phyloP scores from a whole-genome alignment of 2,329 filamentous ascomycete species.

The Paraphoma chrysanthemicola region DNA sequence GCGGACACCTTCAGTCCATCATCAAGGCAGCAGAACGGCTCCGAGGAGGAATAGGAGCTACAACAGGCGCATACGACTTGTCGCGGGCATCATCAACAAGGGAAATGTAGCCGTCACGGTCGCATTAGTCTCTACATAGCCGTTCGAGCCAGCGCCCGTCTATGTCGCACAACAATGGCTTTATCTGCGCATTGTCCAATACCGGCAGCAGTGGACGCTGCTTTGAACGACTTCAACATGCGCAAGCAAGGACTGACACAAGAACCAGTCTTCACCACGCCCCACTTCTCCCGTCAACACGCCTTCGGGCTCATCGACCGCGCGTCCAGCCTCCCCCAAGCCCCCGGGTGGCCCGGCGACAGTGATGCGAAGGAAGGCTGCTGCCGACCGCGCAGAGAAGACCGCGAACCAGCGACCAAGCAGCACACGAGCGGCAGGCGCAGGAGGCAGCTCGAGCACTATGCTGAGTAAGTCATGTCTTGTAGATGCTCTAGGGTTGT shows the following conservation, averaged over 20 bases:
- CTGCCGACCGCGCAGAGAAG: conserved; percentile 97
- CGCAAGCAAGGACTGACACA: too few relatives aligned
- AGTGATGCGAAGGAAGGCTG: conserved; percentile 91
- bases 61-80: neutral
- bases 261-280: conserved; percentile 30
- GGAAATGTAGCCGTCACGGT: neutral
- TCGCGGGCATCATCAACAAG: neutral
- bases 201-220: too few relatives aligned
- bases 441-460: conserved; percentile 94
- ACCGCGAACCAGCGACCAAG: conserved; percentile 90
- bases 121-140: neutral
- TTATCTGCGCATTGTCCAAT: neutral
- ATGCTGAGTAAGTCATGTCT: conserved; percentile 81
- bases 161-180: neutral
- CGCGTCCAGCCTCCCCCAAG: conserved; percentile 83
- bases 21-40: neutral
- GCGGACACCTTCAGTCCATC: neutral
- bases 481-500: neutral
- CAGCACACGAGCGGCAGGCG: conserved; percentile 91
- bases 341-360: conserved; percentile 94
- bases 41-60: conserved; percentile 5
- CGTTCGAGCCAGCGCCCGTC: neutral
- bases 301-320: conserved; percentile 71
- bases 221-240: too few relatives aligned
- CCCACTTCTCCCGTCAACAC: conserved; percentile 47